A percentile compares a stretch with the other conserved stretches of the same genome.
These are phyloP conservation scores for Synchytrium microbalum DNA, from an alignment of 371 early-diverging fungal genomes.

Conservation along the genomic window DNA sequence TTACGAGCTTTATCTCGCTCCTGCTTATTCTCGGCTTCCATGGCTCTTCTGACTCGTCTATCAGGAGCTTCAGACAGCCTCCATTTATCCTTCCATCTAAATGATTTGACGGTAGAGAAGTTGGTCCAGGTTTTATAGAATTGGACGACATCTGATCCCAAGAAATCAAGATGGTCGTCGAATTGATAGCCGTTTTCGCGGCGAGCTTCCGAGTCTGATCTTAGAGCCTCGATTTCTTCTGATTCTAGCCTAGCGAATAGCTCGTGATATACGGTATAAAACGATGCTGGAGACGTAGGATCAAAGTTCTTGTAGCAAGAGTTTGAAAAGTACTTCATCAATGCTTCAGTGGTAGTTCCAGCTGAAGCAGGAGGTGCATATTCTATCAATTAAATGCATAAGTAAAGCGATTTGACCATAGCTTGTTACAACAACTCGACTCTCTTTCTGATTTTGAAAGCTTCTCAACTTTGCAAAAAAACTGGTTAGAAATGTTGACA, in stretches of 20 bases:
- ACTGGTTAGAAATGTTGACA: slow-evolving; percentile 21
- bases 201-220: slow-evolving; percentile 29
- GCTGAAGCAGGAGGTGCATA: neutral
- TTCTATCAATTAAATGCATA: too few species aligned
- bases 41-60: slow-evolving; percentile 65
- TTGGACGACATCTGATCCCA: slow-evolving; percentile 28
- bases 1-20: slow-evolving; percentile 70
- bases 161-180: neutral
- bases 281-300: slow-evolving; percentile 50
- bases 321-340: slow-evolving; percentile 64
- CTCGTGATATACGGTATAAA: slow-evolving; percentile 69
- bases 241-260: slow-evolving; percentile 67
- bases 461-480: slow-evolving; percentile 38
- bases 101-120: slow-evolving; percentile 72
- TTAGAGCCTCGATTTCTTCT: slow-evolving; percentile 67
- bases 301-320: slow-evolving; percentile 61
- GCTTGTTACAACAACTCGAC: too few species aligned
- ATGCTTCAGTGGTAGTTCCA: slow-evolving; percentile 33
- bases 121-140: slow-evolving; percentile 73
- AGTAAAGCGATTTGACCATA: too few species aligned
- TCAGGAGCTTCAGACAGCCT: slow-evolving; percentile 74
- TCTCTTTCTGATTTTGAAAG: too few species aligned
- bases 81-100: slow-evolving; percentile 86
- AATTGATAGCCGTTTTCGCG: neutral
- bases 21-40: slow-evolving; percentile 90